Percentiles rank a stretch among this genome's conserved stretches.
phyloP scores from a whole-genome alignment of 768 basidiomycete species.

The Cantharellus anzutake region DNA sequence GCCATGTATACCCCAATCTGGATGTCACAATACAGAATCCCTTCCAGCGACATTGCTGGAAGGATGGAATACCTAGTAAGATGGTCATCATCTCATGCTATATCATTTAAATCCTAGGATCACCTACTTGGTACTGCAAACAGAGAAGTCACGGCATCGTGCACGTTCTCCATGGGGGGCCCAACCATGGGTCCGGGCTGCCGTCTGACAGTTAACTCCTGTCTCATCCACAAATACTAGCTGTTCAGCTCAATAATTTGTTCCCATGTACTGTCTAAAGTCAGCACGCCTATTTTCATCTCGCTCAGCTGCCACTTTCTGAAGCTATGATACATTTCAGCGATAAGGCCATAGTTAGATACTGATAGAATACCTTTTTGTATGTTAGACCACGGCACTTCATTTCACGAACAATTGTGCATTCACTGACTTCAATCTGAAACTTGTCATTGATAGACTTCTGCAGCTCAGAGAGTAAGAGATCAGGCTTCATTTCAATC shows the following conservation, averaged over 20 bases:
- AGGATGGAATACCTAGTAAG: conserved; percentile 5
- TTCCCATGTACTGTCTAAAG: not conserved
- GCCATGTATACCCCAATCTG: not conserved
- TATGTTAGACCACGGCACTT: not conserved
- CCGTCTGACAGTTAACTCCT: conserved; percentile 1
- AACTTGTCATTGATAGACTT: not conserved
- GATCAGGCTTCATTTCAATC: not conserved
- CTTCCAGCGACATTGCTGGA: conserved; percentile 5
- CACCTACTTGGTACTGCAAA: conserved; percentile 6
- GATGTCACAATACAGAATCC: conserved; percentile 2
- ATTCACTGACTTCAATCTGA: not conserved
- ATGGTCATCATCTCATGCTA: not conserved
- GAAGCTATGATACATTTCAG: conserved; percentile 12
- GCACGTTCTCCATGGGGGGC: conserved; percentile 1
- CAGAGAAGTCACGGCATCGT: conserved; percentile 1
- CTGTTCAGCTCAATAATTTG: conserved; percentile 3
- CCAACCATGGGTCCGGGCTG: conserved; percentile 5
- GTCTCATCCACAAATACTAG: conserved; percentile 9
- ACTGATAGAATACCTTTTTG: conserved; percentile 3
- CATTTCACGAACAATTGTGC: conserved; percentile 1
- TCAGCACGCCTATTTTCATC: conserved; percentile 1
- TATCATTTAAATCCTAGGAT: no score
- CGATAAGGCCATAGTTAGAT: not conserved
- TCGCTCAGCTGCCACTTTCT: conserved; percentile 3
- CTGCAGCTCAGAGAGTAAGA: conserved; percentile 4